Evolutionary conservation across 2,329 filamentous ascomycete species (phyloP).

Genomic region (Aspergillus sp.): DNA sequence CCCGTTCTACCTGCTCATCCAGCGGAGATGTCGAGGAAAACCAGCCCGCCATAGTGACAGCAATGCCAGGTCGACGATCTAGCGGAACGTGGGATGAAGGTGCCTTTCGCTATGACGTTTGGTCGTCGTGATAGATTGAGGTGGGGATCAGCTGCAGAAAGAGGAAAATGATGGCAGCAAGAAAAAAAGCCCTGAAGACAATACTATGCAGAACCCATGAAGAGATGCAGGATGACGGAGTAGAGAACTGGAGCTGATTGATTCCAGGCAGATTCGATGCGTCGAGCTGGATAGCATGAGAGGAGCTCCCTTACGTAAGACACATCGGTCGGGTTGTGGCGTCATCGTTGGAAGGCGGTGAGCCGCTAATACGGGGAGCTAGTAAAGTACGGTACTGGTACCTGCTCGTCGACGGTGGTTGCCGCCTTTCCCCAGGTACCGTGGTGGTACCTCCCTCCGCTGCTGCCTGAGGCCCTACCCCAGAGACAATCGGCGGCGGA

Average conservation of each 20-base stretch:
- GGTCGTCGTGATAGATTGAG: conserved; percentile 6
- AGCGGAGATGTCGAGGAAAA: conserved; percentile 89
- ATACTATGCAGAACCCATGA: background rate
- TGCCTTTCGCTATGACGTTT: conserved; percentile 20
- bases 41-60: conserved; percentile 86
- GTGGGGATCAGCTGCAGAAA: background rate
- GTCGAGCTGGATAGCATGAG: background rate
- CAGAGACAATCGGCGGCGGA: background rate
- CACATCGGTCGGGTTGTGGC: background rate
- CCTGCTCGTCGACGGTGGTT: background rate
- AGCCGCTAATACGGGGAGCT: background rate
- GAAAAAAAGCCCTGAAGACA: background rate
- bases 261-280: background rate
- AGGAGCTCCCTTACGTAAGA: background rate
- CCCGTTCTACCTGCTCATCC: conserved; percentile 95
- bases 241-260: background rate
- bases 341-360: background rate
- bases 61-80: conserved; percentile 5
- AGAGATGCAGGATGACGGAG: background rate
- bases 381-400: background rate
- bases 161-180: background rate
- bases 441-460: background rate
- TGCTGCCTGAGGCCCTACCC: background rate
- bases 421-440: background rate
- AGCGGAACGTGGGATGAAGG: conserved; percentile 9